Evolutionary conservation across 2,329 filamentous ascomycete species (phyloP).

Genomic region (Colletotrichum navitas): DNA sequence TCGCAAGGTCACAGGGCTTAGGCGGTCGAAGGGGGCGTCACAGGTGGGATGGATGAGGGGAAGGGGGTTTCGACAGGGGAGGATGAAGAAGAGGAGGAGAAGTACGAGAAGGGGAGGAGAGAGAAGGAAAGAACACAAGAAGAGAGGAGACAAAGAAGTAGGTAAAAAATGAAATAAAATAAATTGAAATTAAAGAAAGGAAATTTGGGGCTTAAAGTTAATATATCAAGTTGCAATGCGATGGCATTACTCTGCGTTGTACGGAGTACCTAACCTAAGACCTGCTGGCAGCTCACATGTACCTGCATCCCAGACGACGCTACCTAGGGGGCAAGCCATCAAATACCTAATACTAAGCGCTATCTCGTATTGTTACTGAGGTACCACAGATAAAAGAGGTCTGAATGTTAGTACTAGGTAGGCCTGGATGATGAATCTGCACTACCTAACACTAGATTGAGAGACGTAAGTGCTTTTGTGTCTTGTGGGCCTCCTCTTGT

Average conservation of each 20-base stretch:
- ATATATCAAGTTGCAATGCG: conserved; percentile 27
- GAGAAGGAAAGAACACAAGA: too few species aligned
- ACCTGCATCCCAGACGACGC: conserved; percentile 14
- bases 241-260: conserved; percentile 4
- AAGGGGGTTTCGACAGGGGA: conserved; percentile 2
- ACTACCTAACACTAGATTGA: not conserved
- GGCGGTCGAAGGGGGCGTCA: conserved; percentile 19
- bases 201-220: conserved; percentile 32
- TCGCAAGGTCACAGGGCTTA: conserved; percentile 19
- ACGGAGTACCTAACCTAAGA: too few species aligned
- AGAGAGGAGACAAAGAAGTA: not conserved
- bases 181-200: conserved; percentile 5
- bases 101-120: not conserved
- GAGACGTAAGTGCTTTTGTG: conserved; percentile 3
- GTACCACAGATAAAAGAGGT: not conserved
- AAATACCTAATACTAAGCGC: not conserved
- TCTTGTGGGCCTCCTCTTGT: not conserved
- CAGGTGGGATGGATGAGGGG: not conserved
- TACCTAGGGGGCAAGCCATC: not conserved
- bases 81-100: not conserved
- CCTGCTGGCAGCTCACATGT: not conserved
- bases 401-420: not conserved
- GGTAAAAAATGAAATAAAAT: too few species aligned
- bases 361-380: not conserved
- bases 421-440: not conserved